Conservation (phyloP, 225 moss, liverwort and hornwort genomes). For the Polytrichum formosum region DNA sequence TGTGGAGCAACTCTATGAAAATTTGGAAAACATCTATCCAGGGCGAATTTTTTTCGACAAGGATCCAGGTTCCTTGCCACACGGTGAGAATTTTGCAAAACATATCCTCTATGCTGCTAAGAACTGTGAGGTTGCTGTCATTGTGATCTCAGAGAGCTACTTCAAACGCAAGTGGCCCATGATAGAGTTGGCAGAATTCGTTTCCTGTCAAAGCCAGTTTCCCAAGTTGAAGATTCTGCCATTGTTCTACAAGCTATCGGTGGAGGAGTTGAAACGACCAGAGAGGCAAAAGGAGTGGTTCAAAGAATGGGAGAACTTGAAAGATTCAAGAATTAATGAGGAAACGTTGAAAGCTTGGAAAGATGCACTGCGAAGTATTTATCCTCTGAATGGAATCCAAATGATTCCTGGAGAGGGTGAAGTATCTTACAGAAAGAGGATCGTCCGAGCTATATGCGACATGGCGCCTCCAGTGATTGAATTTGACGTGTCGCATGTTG, state of each 20-base stretch:
- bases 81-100: background rate
- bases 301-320: background rate
- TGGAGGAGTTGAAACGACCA: background rate
- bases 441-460: background rate
- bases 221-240: too few relatives aligned
- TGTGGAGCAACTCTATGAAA: background rate
- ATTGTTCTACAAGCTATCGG: too few relatives aligned
- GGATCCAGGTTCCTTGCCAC: background rate
- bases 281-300: background rate
- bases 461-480: background rate
- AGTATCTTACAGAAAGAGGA: too few relatives aligned
- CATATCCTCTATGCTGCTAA: background rate
- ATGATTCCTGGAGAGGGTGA: too few relatives aligned
- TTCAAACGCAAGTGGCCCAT: constrained; percentile 3
- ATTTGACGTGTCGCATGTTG: too few relatives aligned
- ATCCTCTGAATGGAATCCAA: background rate
- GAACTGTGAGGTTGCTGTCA: background rate
- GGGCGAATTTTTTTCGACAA: background rate
- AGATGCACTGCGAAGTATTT: background rate
- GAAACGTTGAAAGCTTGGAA: background rate
- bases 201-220: too few relatives aligned
- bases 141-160: background rate
- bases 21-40: background rate
- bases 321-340: background rate
- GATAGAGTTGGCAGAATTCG: background rate